phyloP scores from a whole-genome alignment of 352 stramenopile genomes.

The Pythium chondricola region DNA sequence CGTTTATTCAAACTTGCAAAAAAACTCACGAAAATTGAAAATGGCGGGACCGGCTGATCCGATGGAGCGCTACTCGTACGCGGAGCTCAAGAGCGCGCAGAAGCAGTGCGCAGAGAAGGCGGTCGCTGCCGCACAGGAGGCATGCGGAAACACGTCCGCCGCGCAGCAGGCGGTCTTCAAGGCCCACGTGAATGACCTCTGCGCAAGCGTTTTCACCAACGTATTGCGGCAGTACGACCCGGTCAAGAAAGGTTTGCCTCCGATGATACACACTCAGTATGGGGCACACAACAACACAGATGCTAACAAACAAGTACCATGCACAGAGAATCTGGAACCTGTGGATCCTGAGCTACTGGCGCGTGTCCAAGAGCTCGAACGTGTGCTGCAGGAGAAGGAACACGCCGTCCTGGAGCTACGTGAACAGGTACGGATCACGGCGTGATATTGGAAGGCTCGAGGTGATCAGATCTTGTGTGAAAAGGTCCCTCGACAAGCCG shows the following conservation, averaged over 20 bases:
- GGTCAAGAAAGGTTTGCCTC: slow-evolving; percentile 38
- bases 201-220: slow-evolving; percentile 61
- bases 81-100: slow-evolving; percentile 75
- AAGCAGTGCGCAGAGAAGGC: slow-evolving; percentile 55
- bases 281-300: too few relatives aligned
- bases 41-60: neutral
- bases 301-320: too few relatives aligned
- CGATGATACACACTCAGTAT: too few relatives aligned
- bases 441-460: too few relatives aligned
- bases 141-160: slow-evolving; percentile 40
- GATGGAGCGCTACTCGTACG: slow-evolving; percentile 57
- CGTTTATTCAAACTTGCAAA: slow-evolving; percentile 6
- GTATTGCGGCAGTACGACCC: slow-evolving; percentile 69
- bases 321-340: slow-evolving; percentile 52
- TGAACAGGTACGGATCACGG: too few relatives aligned
- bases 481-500: slow-evolving; percentile 52
- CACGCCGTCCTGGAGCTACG: slow-evolving; percentile 44
- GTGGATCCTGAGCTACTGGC: slow-evolving; percentile 36
- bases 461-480: neutral
- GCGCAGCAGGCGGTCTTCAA: slow-evolving; percentile 71
- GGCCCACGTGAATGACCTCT: slow-evolving; percentile 68
- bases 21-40: neutral
- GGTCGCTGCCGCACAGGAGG: slow-evolving; percentile 32
- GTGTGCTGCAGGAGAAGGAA: slow-evolving; percentile 50
- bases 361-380: slow-evolving; percentile 45